phyloP scores from a whole-genome alignment of 768 basidiomycete species.

The Trametes gibbosa region DNA sequence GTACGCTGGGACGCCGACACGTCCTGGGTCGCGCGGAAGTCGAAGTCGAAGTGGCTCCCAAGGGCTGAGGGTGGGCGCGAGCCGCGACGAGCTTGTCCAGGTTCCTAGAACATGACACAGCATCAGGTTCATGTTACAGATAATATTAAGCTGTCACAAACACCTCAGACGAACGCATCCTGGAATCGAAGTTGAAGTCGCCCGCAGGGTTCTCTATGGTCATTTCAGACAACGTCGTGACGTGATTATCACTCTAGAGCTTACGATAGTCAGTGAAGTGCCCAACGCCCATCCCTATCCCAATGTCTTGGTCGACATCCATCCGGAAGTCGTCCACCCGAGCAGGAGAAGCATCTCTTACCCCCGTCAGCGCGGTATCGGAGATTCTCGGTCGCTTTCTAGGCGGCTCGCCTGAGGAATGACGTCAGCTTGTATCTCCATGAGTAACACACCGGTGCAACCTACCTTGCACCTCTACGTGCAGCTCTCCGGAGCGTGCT shows the following conservation, averaged over 20 bases:
- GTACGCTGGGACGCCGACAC: conserved; percentile 59
- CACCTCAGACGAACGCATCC: conserved; percentile 62
- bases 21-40: conserved; percentile 36
- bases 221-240: background rate
- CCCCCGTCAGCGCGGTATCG: conserved; percentile 6
- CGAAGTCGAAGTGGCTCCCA: conserved; percentile 49
- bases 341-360: background rate
- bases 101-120: conserved; percentile 51
- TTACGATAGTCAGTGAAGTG: conserved; percentile 15
- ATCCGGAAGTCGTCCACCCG: background rate
- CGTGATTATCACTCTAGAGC: background rate
- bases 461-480: conserved; percentile 39
- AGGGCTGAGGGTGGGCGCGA: conserved; percentile 55
- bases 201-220: background rate
- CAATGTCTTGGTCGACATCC: conserved; percentile 26
- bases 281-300: conserved; percentile 20
- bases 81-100: conserved; percentile 76
- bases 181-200: conserved; percentile 23
- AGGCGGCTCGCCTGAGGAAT: conserved; percentile 39
- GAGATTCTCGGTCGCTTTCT: conserved; percentile 48
- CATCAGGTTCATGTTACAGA: background rate
- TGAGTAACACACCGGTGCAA: background rate
- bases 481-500: conserved; percentile 47
- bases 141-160: background rate
- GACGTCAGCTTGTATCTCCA: too few species aligned